Conservation (phyloP, 768 basidiomycete species). For the Naganishia friedmannii region DNA sequence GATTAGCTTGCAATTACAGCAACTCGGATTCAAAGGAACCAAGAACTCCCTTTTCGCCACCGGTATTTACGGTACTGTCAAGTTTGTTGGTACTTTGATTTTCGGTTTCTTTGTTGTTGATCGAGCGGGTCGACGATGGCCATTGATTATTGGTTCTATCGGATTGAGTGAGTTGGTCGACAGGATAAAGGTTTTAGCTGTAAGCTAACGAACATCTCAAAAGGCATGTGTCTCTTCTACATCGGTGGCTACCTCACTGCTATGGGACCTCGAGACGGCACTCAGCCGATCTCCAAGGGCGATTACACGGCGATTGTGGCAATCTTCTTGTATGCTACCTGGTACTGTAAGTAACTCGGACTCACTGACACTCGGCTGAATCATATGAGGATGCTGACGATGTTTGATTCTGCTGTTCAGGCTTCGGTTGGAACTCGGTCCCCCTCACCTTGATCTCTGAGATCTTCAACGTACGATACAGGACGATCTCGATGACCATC, state of each 20-base stretch:
- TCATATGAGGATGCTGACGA: not conserved
- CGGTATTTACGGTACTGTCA: constrained; percentile 42
- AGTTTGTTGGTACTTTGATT: constrained; percentile 36
- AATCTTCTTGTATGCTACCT: constrained; percentile 30
- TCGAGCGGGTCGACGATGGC: constrained; percentile 40
- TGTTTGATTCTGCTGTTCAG: not conserved
- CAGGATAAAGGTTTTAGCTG: no score
- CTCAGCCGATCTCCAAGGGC: constrained; percentile 18
- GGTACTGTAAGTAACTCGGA: constrained; percentile 18
- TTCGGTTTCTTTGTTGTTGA: constrained; percentile 40
- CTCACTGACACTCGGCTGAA: no score
- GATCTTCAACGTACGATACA: constrained; percentile 34
- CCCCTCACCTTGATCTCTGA: constrained; percentile 32
- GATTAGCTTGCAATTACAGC: not conserved
- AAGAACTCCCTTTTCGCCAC: constrained; percentile 41
- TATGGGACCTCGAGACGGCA: constrained; percentile 30
- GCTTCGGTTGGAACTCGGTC: constrained; percentile 29
- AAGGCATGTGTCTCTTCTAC: constrained; percentile 11
- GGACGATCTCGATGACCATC: constrained; percentile 34
- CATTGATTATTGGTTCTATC: constrained; percentile 34
- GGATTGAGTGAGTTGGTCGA: constrained; percentile 29
- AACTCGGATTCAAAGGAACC: constrained; percentile 38
- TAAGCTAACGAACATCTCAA: not conserved
- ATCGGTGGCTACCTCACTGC: constrained; percentile 30
- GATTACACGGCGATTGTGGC: constrained; percentile 28